phyloP scores from a whole-genome alignment of 2,329 filamentous ascomycete genomes.

The Arthrobotrys megalospora region DNA sequence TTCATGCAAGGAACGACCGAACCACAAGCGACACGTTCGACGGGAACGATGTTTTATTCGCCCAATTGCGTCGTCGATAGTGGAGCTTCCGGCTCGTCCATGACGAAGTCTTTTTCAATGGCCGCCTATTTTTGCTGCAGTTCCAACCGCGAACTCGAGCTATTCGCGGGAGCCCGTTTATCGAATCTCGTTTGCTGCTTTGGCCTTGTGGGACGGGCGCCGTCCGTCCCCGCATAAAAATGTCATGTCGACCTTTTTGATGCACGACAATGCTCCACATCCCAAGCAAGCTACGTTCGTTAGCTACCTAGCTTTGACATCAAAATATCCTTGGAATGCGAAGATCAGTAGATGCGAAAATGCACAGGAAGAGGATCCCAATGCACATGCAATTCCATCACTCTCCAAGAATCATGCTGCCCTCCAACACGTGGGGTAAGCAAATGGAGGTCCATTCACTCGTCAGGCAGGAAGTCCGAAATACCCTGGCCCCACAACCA shows the following conservation, averaged over 20 bases:
- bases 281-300: background rate
- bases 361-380: constrained; percentile 15
- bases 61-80: constrained; percentile 31
- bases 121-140: constrained; percentile 14
- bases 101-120: background rate
- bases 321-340: constrained; percentile 22
- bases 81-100: background rate
- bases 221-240: constrained; percentile 31
- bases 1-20: constrained; percentile 33
- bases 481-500: constrained; percentile 32
- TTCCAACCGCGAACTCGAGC: constrained; percentile 9
- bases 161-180: constrained; percentile 11
- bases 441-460: constrained; percentile 9
- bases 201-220: constrained; percentile 15
- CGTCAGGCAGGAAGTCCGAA: constrained; percentile 45
- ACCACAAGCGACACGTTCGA: constrained; percentile 45
- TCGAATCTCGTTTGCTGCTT: constrained; percentile 27
- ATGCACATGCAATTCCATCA: constrained; percentile 29
- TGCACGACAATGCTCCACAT: constrained; percentile 15
- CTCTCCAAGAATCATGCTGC: constrained; percentile 38
- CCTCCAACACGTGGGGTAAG: constrained; percentile 48
- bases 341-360: constrained; percentile 32
- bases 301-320: background rate
- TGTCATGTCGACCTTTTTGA: constrained; percentile 18
- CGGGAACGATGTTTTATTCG: constrained; percentile 43